Evolutionary conservation across 2,329 filamentous ascomycete genomes (phyloP), one percentile per base, ranked within the genome.

Genomic region (Aureobasidium sp.): DNA sequence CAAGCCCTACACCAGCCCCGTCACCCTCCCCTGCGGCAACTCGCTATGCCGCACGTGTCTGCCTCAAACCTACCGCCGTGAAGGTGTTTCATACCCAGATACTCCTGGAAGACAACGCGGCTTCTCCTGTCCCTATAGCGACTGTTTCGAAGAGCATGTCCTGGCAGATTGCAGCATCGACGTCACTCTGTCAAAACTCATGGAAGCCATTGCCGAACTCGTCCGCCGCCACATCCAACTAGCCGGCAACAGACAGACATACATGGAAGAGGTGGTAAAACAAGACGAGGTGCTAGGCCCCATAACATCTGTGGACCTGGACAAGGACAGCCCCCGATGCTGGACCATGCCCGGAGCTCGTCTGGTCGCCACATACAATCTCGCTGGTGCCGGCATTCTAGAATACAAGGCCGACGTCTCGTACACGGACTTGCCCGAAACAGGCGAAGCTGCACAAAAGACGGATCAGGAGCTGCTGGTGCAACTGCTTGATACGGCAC

Each of bases 11-110:
- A 78, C 75, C 47, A 78, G 83, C 9, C 89, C 91, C 5, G 79
- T 90, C 60, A 88, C 88, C 0, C 76, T 96, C 4, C 90, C 91
- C 5, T 96, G 92, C 70, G 90, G 91, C 29, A 84, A 87, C 68
- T 86, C 86, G 11, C 73, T 95, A 11, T 96, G 92, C 74, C 84
- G 81, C 67, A 72, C 73, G 53, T 96, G 92, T 72, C 74, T 95
- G 1, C 91, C 91, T 1, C 74, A 82, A 49, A 74, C 84, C 2
- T 82, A 86, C 67, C 71, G 79, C 17, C 82, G 90, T 46, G 77
- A 77, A 50, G 84, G 89, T 63, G 88, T 95, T 61, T 87, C 89
- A 1, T 95, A 93, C 71, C 90, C 90, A 0, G 84, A 84, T 17
- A 80, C 80, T 1, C 81, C 84, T 7, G 84, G 82, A 43, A 82